phyloP scores from a whole-genome alignment of 2,329 filamentous ascomycete species.

The Colletotrichum australisinense region DNA sequence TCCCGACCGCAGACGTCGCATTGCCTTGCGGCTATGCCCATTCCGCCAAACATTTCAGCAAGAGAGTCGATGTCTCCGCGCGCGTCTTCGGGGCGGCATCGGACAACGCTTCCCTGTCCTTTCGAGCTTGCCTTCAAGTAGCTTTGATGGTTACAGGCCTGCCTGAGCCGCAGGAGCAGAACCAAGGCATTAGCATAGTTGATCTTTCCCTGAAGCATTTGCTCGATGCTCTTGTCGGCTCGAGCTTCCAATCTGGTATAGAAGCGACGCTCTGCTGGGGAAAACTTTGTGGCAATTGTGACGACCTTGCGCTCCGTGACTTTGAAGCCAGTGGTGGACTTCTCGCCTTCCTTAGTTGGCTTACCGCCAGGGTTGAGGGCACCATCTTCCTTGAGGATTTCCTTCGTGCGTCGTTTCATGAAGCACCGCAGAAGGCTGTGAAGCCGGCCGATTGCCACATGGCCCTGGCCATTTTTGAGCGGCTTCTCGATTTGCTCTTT shows the following conservation, averaged over 20 bases:
- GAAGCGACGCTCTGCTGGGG: slow-evolving; percentile 83
- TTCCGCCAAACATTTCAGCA: slow-evolving; percentile 85
- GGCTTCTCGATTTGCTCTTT: slow-evolving; percentile 90
- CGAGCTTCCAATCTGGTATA: slow-evolving; percentile 86
- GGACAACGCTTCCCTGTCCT: slow-evolving; percentile 86
- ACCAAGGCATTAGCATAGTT: slow-evolving; percentile 96
- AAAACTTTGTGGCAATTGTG: slow-evolving; percentile 81
- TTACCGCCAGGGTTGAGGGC: slow-evolving; percentile 83
- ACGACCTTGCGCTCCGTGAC: slow-evolving; percentile 93
- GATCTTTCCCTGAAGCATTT: slow-evolving; percentile 86
- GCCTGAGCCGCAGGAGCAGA: slow-evolving; percentile 87
- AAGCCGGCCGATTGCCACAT: slow-evolving; percentile 87
- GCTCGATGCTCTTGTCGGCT: slow-evolving; percentile 86
- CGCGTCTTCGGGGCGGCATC: slow-evolving; percentile 59
- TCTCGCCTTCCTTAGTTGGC: slow-evolving; percentile 53
- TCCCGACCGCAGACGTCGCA: slow-evolving; percentile 86
- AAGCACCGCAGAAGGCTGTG: slow-evolving; percentile 90
- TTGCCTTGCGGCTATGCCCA: slow-evolving; percentile 81
- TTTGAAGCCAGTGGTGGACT: slow-evolving; percentile 78
- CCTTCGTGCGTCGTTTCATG: slow-evolving; percentile 99
- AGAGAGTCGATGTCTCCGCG: slow-evolving; percentile 82
- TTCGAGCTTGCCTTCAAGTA: slow-evolving; percentile 86
- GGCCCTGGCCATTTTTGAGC: slow-evolving; percentile 89
- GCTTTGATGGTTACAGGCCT: slow-evolving; percentile 93
- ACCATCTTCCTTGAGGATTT: slow-evolving; percentile 90